Base-by-base conservation (phyloP, 2,329 filamentous ascomycete genomes). In the Plectosphaerella plurivora region DNA sequence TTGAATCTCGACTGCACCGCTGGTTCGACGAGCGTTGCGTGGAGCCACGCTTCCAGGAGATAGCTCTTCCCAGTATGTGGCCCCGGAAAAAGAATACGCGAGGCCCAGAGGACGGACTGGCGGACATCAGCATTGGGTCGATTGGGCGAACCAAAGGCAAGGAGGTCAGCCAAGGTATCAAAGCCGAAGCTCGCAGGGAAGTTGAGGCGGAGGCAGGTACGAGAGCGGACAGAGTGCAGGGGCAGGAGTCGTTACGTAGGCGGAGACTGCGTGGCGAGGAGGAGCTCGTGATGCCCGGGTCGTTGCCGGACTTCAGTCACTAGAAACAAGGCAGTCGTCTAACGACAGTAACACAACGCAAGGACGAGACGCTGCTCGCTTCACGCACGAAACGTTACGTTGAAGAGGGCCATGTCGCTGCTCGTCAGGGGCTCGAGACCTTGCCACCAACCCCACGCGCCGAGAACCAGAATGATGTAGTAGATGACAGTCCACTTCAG, bases 1-100 rank as follows among this genome's bases (percentile, higher is more conserved):
- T 95, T 41, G 90, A 95, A 69, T 81, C 85, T 5, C 79, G 89
- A 16, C 77, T 95, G 15, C 89, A 94, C 69, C 83, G 84, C 51
- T 95, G 90, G 90, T 93, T 95, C 67, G 89, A 94, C 66, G 89
- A 94, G 64, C 83, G 90, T 46, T 89, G 86, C 56, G 90, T 95
- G 7, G 89, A 94, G 69, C 90, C 90, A 2, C 81, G 89, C 24
- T 94, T 94, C 68, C 90, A 94, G 66, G 89, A 94, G 65, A 93
- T 94, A 58, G 87, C 88, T 1, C 75, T 95, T 9, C 90, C 90
- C 0, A 91, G 84, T 60, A 66, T 94, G 54, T 95, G 90, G 90
- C 90, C 90, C 1, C 75, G 89, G 46, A 93, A 92, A 74, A 87
- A 84, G 73, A 95, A 91, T 60, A 91, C 89, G 0, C 75, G 89